Conservation (phyloP, 225 moss, liverwort and hornwort species). For the Marchantia paleacea region DNA sequence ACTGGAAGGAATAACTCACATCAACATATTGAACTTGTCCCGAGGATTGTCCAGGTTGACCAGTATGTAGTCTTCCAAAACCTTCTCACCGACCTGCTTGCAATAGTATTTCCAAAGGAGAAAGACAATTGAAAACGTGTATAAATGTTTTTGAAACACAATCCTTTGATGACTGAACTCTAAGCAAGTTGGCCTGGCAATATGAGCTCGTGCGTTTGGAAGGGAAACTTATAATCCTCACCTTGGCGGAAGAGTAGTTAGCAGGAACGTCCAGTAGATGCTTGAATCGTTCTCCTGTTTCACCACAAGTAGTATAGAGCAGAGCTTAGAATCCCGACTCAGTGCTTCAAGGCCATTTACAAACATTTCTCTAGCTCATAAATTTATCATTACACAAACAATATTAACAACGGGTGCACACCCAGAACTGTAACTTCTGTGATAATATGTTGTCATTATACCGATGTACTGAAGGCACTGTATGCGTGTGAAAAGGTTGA, state of each 20-base stretch:
- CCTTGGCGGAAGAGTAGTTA: slow-evolving; percentile 40
- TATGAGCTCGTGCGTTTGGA: too few relatives aligned
- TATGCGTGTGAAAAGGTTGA: slow-evolving; percentile 75
- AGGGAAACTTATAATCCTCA: slow-evolving; percentile 4
- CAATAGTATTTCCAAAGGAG: not conserved
- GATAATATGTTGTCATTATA: not conserved
- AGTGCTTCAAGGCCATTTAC: not conserved
- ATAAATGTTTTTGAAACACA: too few relatives aligned
- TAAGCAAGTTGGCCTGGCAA: not conserved
- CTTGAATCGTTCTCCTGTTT: slow-evolving; percentile 44
- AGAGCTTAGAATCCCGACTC: not conserved
- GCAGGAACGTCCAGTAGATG: slow-evolving; percentile 45
- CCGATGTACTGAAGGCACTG: slow-evolving; percentile 83
- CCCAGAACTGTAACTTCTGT: too few relatives aligned
- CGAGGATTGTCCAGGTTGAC: slow-evolving; percentile 74
- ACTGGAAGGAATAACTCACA: slow-evolving; percentile 40
- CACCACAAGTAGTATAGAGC: not conserved
- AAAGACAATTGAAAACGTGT: not conserved
- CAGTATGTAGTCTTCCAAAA: slow-evolving; percentile 74
- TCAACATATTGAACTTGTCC: slow-evolving; percentile 86
- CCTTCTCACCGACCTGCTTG: slow-evolving; percentile 80
- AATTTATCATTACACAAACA: too few relatives aligned
- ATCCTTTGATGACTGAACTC: too few relatives aligned
- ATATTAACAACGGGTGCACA: too few relatives aligned
- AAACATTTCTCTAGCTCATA: not conserved